Evolutionary conservation across 2,329 filamentous ascomycete genomes (phyloP).

Genomic region (Amesomyces nigricolor): DNA sequence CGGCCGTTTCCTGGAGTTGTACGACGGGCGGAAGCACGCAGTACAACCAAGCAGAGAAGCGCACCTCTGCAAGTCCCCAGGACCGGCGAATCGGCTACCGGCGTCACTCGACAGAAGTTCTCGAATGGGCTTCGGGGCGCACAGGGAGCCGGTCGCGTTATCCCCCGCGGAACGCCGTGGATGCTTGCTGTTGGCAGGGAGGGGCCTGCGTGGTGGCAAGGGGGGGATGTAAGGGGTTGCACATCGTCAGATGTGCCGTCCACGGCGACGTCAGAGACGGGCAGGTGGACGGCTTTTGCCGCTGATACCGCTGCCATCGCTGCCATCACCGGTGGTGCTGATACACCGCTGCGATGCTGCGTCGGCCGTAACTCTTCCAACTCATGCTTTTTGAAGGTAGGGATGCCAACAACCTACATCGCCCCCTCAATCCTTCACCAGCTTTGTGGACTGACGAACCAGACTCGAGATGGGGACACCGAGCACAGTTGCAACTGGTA

Average conservation of each 20-base stretch:
- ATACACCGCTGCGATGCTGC: neutral
- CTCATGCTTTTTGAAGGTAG: neutral
- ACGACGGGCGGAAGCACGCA: neutral
- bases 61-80: neutral
- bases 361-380: neutral
- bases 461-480: conserved; percentile 1
- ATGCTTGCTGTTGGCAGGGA: neutral
- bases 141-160: neutral
- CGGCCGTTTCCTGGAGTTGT: neutral
- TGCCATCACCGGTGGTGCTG: too few relatives aligned
- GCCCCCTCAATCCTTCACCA: neutral
- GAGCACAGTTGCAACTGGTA: neutral
- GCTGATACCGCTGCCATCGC: too few relatives aligned
- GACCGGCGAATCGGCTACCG: neutral
- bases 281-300: too few relatives aligned
- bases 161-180: neutral
- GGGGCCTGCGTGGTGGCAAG: neutral
- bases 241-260: too few relatives aligned
- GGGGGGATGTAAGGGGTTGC: too few relatives aligned
- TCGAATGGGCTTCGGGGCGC: neutral
- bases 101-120: neutral
- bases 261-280: too few relatives aligned
- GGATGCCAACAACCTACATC: neutral
- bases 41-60: neutral
- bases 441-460: conserved; percentile 4